These are phyloP conservation scores for Petunia secreta DNA, from an alignment of 257 asterid species.

Conservation along the genomic window DNA sequence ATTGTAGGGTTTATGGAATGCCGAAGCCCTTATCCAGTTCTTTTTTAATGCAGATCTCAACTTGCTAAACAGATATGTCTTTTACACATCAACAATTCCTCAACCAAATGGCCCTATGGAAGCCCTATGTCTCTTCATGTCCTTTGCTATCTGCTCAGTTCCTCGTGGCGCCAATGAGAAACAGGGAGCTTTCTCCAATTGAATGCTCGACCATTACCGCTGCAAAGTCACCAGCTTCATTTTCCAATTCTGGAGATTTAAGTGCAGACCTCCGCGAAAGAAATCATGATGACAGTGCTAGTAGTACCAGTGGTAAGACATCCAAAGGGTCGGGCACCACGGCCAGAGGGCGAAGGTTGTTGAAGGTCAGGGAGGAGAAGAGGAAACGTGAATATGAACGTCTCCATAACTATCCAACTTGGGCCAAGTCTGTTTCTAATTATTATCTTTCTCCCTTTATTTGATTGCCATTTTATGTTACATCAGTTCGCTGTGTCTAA, in stretches of 20 bases:
- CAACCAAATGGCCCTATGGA: not conserved
- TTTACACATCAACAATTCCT: not conserved
- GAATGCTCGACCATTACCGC: not conserved
- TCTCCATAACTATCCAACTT: constrained; percentile 78
- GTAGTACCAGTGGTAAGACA: constrained; percentile 36
- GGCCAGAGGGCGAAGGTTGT: constrained; percentile 82
- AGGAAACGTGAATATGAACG: constrained; percentile 75
- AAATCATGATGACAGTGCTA: constrained; percentile 4
- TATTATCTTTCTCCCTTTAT: not conserved
- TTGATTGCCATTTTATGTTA: constrained; percentile 20
- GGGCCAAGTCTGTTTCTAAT: constrained; percentile 73
- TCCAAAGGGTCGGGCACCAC: constrained; percentile 88
- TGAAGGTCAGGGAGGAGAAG: constrained; percentile 92
- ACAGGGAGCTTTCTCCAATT: too few relatives aligned
- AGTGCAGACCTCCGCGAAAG: not conserved
- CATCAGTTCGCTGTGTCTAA: not conserved
- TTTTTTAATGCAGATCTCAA: too few relatives aligned
- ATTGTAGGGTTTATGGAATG: too few relatives aligned
- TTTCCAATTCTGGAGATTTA: not conserved
- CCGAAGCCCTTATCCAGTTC: too few relatives aligned
- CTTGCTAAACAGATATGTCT: not conserved
- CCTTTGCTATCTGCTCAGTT: not conserved
- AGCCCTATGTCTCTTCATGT: not conserved
- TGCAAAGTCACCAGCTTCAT: not conserved
- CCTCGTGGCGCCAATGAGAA: too few relatives aligned